Base-by-base conservation (phyloP, 2,329 filamentous ascomycete genomes). In the Cladosporium sp. region DNA sequence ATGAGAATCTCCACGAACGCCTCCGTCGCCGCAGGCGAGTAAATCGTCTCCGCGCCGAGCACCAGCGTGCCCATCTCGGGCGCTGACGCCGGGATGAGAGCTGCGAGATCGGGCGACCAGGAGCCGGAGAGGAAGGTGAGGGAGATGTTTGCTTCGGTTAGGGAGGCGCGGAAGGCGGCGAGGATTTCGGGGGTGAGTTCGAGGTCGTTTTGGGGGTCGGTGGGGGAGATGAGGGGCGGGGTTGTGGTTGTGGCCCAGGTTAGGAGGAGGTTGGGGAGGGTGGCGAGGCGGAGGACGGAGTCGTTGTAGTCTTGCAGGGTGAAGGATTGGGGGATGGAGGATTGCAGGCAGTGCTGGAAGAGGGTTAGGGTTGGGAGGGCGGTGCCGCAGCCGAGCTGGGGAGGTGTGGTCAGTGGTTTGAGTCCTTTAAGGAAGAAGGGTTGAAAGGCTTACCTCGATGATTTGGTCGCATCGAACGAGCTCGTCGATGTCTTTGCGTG, bases 21-120 rank as follows among this genome's bases (percentile, higher is more conserved):
- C 34, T 74, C 72, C 18, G 90, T 77, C 0, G 86, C 84, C 53
- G 83, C 82, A 0, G 86, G 87, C 2, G 84, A 89, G 70, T 93
- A 93, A 42, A 93, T 92, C 0, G 88, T 93, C 69, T 93, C 88
- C 1, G 87, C 86, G 0, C 84, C 88, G 1, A 93, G 71, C 4
- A 91, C 72, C 2, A 87, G 69, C 0, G 70, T 71, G 19, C 73
- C 72, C 56, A 72, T 65, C 9, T 68, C 69, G 10, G 68, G 53
- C 9, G 68, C 59, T 3, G 61, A 65, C 0, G 63, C 59, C 0
- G 67, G 71, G 7, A 90, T 68, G 1, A 89, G 70, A 1, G 77
- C 66, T 4, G 87, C 75, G 54, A 92, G 84, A 2, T 42, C 37
- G 0, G 77, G 70, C 0, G 81, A 83, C 88, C 88, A 93, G 1